phyloP scores from a whole-genome alignment of 169 alveolate genomes.

The Plasmodium coatneyi region DNA sequence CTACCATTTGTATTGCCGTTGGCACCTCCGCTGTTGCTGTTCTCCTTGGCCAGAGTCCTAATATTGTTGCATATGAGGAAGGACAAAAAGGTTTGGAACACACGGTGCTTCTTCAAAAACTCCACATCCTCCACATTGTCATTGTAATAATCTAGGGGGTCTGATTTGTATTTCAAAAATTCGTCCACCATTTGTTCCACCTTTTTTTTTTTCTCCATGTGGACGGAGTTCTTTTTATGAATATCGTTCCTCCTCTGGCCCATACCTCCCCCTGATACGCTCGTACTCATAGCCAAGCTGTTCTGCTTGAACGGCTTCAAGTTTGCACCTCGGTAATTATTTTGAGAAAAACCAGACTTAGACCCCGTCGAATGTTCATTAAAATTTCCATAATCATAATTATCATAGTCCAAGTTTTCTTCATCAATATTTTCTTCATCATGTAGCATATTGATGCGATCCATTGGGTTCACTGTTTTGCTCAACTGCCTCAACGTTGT shows the following conservation, averaged over 20 bases:
- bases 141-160: constrained; percentile 55
- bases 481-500: not conserved
- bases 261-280: not conserved
- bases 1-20: not conserved
- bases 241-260: constrained; percentile 11
- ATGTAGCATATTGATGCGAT: constrained; percentile 17
- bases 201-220: constrained; percentile 18
- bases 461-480: constrained; percentile 6
- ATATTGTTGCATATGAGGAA: constrained; percentile 84
- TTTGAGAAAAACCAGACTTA: not conserved
- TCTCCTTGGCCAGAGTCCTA: constrained; percentile 76
- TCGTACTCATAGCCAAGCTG: constrained; percentile 7
- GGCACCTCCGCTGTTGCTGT: not conserved
- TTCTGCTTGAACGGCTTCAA: constrained; percentile 14
- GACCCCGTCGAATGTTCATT: not conserved
- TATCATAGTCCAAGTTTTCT: constrained; percentile 8
- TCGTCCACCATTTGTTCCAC: constrained; percentile 74
- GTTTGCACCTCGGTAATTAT: not conserved
- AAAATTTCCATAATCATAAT: constrained; percentile 1
- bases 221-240: not conserved
- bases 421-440: constrained; percentile 7
- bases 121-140: constrained; percentile 68
- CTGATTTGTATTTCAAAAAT: constrained; percentile 33
- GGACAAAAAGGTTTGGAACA: constrained; percentile 80
- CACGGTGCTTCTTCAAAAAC: constrained; percentile 60